Base-by-base conservation (phyloP, 495 filamentous ascomycete species). In the Penicillium odoratum region DNA sequence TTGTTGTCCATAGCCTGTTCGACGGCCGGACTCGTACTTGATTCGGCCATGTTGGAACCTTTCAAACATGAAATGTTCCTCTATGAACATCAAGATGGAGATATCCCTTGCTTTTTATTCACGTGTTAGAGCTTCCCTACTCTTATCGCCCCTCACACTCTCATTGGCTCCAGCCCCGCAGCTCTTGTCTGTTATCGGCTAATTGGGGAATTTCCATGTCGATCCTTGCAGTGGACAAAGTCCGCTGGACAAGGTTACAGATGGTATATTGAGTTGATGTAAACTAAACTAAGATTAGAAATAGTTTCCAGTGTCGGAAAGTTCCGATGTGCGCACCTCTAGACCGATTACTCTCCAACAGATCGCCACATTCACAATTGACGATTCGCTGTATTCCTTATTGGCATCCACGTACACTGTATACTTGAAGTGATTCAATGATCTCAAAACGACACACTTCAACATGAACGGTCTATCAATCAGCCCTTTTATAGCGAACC, bases 391-490 rank as follows among this genome's bases (percentile, higher is more conserved):
- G 3, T 4, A 36, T 36, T 21, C 7, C 40, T 45, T 45, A 1
- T 45, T 5, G 8, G 4, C 3, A 34, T 34, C 29, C 48, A 31
- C 29, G 4, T 49, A 11, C 21, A 47, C 7, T 9, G 13, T 25
- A 26, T 45, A 21, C 13, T 8, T 28, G 36, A 8, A 0, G 8
- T 21, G 30, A 11, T 52, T 21, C 13, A 25, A 47, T 47, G 5
- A 40, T 30, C 13, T 7, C 6, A 11, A 21, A 25, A 4, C 13
- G 11, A 15, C 10, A 40, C 38, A 13, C 21, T n/a, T 28, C 31
- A 57, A 11, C 42, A 74, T 75, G 72, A 67, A 70, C 57, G 64
- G 65, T 46, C 65, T 73, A 15, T 18, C 52, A 31, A 70, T 73
- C 53, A 57, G 58, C 13, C 60, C 66, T 2, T 72, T 74, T 53